Base-by-base conservation (phyloP, 768 basidiomycete genomes). In the Tricholoma sp. region DNA sequence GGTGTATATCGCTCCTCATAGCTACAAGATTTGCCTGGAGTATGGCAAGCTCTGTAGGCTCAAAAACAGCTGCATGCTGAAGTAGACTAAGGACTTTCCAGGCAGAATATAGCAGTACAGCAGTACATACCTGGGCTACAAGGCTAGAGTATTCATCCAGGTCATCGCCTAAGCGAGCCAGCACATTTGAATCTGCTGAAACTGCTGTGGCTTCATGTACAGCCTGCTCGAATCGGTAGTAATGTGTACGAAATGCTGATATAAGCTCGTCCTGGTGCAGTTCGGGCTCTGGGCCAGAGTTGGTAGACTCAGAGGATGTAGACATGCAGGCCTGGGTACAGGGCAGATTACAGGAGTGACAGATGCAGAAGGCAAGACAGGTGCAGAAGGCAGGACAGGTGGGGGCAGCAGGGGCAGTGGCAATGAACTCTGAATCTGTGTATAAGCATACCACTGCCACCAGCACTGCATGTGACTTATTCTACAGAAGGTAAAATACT, bases 161-260 rank as follows among this genome's bases (percentile, higher is more conserved):
- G 39, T 63, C 57, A 50, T 63, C 57, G 11, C 39, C 52, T 17
- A 63, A 32, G 6, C 53, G 29, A 20, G 32, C 31, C 41, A 63
- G 45, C 1, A 60, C 57, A 41, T 42, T 50, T 3, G 56, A 54
- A 53, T 63, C 62, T 37, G 47, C 36, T 1, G 42, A 36, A 20
- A 37, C 31, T 45, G 3, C 34, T 55, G 32, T 18, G 6, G 53
- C 56, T 29, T 54, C 36, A 4, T 60, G 52, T 18, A 60, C 32
- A 34, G n/a, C 18, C 8, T 37, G 34, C 10, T 37, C 18, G 18
- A 47, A 49, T 6, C 8, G 54, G 18, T 55, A 32, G 36, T 49
- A 55, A 32, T 55, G 48, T 12, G 12, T 11, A 13, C 33, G 20
- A 50, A 55, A 55, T 20, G 54, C 54, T 8, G 42, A 44, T 20